phyloP scores from a whole-genome alignment of 140 eudicot species.

The Oenanthe javanica region DNA sequence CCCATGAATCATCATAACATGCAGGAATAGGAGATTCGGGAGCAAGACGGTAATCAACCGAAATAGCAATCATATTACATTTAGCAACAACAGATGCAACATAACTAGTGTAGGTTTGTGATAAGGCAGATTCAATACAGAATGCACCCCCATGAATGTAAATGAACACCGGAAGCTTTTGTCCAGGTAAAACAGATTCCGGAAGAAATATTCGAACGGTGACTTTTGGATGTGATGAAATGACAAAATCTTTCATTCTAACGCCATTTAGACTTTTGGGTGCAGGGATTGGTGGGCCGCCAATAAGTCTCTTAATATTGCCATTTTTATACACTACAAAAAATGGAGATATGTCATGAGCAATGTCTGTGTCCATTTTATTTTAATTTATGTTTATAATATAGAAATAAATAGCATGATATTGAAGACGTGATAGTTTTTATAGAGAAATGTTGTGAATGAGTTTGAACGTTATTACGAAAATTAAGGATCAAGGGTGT shows the following conservation, averaged over 20 bases:
- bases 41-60: slow-evolving; percentile 40
- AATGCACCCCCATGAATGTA: slow-evolving; percentile 50
- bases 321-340: background rate
- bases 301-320: background rate
- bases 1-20: slow-evolving; percentile 38
- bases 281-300: background rate
- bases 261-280: slow-evolving; percentile 13
- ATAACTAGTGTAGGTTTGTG: slow-evolving; percentile 21
- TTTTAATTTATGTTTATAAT: no score
- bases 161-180: slow-evolving; percentile 31
- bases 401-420: background rate
- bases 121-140: slow-evolving; percentile 29
- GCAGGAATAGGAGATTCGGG: slow-evolving; percentile 37
- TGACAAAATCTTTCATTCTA: slow-evolving; percentile 31
- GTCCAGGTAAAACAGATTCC: background rate
- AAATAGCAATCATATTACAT: slow-evolving; percentile 23
- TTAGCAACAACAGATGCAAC: slow-evolving; percentile 21
- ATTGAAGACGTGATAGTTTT: background rate
- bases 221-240: slow-evolving; percentile 26
- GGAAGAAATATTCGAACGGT: slow-evolving; percentile 42
- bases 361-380: background rate
- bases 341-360: background rate
- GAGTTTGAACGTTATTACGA: background rate
- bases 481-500: background rate
- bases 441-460: background rate